Conservation (phyloP, 2,329 filamentous ascomycete species). For the Sphaerostilbella broomeana region DNA sequence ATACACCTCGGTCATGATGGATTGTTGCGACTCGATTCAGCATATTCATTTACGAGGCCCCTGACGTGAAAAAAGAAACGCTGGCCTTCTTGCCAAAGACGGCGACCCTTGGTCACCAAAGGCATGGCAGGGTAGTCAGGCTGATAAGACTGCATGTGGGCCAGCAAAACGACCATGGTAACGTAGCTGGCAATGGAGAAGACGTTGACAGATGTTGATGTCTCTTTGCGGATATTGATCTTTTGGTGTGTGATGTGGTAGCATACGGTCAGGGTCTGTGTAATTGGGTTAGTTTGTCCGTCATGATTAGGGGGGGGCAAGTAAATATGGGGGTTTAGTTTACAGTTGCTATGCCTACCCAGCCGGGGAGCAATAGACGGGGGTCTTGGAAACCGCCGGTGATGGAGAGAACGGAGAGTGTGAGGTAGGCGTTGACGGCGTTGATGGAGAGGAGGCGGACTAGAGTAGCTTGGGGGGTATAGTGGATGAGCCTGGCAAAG, state of each 20-base stretch:
- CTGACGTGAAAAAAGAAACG: slow-evolving; percentile 24
- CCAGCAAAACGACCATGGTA: slow-evolving; percentile 63
- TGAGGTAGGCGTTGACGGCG: slow-evolving; percentile 67
- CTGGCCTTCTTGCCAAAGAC: slow-evolving; percentile 30
- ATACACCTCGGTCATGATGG: too few species aligned
- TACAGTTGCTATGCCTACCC: slow-evolving; percentile 72
- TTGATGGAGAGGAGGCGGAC: slow-evolving; percentile 72
- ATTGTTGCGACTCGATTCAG: too few species aligned
- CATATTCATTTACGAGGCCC: slow-evolving; percentile 25
- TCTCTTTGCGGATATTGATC: slow-evolving; percentile 74
- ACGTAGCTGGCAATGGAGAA: slow-evolving; percentile 72
- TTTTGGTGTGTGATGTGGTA: slow-evolving; percentile 74
- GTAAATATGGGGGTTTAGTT: too few species aligned
- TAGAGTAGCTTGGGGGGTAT: slow-evolving; percentile 73
- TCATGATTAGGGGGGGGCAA: too few species aligned
- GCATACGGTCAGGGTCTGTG: slow-evolving; percentile 61
- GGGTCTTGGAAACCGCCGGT: slow-evolving; percentile 65
- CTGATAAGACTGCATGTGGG: slow-evolving; percentile 58
- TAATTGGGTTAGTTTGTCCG: neutral
- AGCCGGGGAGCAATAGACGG: slow-evolving; percentile 65
- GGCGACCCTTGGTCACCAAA: slow-evolving; percentile 37
- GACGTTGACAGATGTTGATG: slow-evolving; percentile 67
- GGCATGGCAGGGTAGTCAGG: slow-evolving; percentile 56
- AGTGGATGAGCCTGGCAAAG: slow-evolving; percentile 66
- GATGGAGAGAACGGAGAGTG: slow-evolving; percentile 63